Conservation (phyloP, 345 rosid species). For the Eucalyptus globulus region DNA sequence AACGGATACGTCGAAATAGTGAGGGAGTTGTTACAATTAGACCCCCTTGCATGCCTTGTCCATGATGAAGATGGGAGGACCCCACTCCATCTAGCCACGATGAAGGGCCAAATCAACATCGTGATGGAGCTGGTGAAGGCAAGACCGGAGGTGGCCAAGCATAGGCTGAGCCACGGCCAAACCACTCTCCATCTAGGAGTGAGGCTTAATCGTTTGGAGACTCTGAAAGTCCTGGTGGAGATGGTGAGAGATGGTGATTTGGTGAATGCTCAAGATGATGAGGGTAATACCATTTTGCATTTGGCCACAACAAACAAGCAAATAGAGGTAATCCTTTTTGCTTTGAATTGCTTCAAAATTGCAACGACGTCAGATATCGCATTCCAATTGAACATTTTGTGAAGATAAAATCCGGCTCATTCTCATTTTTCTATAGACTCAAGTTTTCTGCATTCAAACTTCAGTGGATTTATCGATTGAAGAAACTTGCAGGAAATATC, state of each 20-base stretch:
- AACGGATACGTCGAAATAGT: background rate
- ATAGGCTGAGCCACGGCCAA: too few species aligned
- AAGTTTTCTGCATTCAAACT: background rate
- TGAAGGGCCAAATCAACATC: background rate
- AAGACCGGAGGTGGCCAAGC: accelerated
- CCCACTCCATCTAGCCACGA: background rate
- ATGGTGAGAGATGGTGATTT: background rate
- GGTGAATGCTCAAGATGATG: background rate
- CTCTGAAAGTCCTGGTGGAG: background rate
- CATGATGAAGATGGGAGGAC: background rate
- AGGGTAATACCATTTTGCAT: background rate
- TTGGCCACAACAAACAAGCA: background rate
- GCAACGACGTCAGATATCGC: accelerated
- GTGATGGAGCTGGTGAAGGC: background rate
- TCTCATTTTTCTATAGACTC: background rate
- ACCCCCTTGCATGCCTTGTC: background rate
- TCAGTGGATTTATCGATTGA: too few species aligned
- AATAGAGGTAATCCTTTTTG: background rate
- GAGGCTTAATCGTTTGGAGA: background rate
- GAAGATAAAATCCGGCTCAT: background rate
- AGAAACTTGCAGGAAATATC: too few species aligned
- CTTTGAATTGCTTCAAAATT: background rate
- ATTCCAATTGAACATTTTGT: background rate
- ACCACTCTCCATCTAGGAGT: too few species aligned
- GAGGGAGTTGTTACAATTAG: background rate